Evolutionary conservation across 768 basidiomycete genomes (phyloP), one percentile per base, ranked within the genome.

Genomic region (Phlebiopsis gigantea): DNA sequence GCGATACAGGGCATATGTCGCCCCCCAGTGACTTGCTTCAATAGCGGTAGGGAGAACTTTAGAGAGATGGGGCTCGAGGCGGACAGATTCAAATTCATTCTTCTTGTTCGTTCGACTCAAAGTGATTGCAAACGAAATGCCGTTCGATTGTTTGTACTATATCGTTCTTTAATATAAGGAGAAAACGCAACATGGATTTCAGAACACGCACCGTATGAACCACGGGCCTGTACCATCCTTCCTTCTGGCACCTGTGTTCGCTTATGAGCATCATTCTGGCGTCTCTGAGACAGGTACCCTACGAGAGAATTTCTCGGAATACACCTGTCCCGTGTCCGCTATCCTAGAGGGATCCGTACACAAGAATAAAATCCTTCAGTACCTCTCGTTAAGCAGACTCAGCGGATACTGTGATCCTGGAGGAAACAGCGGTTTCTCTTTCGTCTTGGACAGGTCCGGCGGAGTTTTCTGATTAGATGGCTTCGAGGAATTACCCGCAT

Each of bases 11-110:
- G 90, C 89, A 63, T 90, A 93, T 2, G 87, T 88, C 15, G 93
- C 93, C 39, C 87, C 93, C 86, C 90, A 94, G 66, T 97, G 94
- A 54, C 86, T 88, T 26, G 93, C 93, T 71, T 96, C 91, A 22
- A 86, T 66, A 6, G 84, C 78, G n/a, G 85, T 84, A 1, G 81
- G 76, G 59, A 82, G 76, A 45, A 79, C 72, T 61, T 89, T 81
- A 5, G 85, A 79, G 1, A 90, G 88, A 65, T 87, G 81, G 5
- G 93, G 87, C 58, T 84, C 83, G 60, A 97, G 71, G 46, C 82
- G 77, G 15, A 93, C 85, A 4, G 73, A 78, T 65, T 93, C 90
- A 53, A 71, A 77, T 61, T 86, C 78, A 3, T 77, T 85, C 68
- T 87, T 93, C 67, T 85, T 85, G 66, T 88, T 85, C 50, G 83